Conservation (phyloP, 2,329 filamentous ascomycete genomes). For the Cryphonectria parasitica region DNA sequence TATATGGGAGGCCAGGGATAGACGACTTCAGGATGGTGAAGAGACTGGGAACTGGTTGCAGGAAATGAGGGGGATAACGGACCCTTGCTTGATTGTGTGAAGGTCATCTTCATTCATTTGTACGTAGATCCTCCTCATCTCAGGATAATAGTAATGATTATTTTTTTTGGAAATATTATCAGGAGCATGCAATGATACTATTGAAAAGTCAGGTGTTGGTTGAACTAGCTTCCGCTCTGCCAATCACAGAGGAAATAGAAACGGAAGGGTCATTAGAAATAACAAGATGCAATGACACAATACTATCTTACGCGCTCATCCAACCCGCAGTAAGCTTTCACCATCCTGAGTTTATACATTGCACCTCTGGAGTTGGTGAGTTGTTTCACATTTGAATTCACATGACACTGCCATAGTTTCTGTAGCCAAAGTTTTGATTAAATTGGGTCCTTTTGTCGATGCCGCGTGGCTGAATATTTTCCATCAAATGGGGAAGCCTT, state of each 20-base stretch:
- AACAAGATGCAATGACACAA: neutral
- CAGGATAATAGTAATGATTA: neutral
- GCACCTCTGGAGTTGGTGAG: neutral
- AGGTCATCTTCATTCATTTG: neutral
- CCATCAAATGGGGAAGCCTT: constrained; percentile 14
- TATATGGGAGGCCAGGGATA: constrained; percentile 46
- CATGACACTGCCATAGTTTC: neutral
- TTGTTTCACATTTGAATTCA: neutral
- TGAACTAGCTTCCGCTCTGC: neutral
- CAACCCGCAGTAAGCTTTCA: neutral
- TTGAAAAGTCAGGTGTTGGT: neutral
- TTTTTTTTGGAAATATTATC: neutral
- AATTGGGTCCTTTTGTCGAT: neutral
- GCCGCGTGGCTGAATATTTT: too few species aligned
- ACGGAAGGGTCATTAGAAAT: neutral
- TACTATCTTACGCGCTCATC: neutral
- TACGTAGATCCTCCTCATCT: neutral
- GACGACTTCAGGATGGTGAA: constrained; percentile 28
- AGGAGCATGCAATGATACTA: too few species aligned
- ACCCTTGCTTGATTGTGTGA: constrained; percentile 51
- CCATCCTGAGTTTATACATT: neutral
- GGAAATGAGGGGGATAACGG: constrained; percentile 45
- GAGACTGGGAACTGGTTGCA: constrained; percentile 46
- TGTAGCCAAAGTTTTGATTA: neutral
- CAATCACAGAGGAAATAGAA: neutral